Evolutionary conservation across 1,284 basidiomycete species (phyloP).

Genomic region (Cyathus olla): DNA sequence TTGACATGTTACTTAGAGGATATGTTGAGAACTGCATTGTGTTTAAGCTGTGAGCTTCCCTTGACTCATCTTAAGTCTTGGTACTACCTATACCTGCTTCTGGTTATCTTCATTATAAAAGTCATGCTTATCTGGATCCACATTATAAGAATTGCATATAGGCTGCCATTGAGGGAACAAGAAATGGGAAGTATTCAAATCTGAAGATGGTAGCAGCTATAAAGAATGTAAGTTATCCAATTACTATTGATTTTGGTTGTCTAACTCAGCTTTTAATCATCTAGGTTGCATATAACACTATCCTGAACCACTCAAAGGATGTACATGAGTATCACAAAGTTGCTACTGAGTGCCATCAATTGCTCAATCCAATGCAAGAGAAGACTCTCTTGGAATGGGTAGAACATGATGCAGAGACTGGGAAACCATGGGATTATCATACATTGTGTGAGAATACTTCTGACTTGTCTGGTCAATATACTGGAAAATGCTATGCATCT

Average conservation of each 20-base stretch:
- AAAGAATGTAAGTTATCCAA: too few relatives aligned
- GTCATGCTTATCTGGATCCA: not conserved
- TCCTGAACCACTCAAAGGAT: too few relatives aligned
- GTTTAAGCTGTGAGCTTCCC: too few relatives aligned
- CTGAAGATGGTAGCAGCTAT: too few relatives aligned
- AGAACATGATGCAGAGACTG: not conserved
- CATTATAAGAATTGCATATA: not conserved
- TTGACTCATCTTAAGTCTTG: too few relatives aligned
- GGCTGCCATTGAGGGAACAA: not conserved
- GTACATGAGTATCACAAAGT: too few relatives aligned
- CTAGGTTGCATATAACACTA: too few relatives aligned
- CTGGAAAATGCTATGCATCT: not conserved
- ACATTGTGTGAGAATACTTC: not conserved
- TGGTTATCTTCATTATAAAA: not conserved
- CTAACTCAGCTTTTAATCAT: too few relatives aligned
- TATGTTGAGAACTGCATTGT: too few relatives aligned
- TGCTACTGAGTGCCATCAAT: not conserved
- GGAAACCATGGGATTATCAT: constrained; percentile 6
- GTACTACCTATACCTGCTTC: too few relatives aligned
- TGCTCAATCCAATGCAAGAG: not conserved
- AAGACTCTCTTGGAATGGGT: not conserved
- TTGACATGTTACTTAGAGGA: too few relatives aligned
- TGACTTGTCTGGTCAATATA: not conserved
- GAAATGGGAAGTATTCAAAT: not conserved
- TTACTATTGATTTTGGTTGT: too few relatives aligned